phyloP scores from a whole-genome alignment of 495 filamentous ascomycete genomes.

The Baudoinia panamericana region DNA sequence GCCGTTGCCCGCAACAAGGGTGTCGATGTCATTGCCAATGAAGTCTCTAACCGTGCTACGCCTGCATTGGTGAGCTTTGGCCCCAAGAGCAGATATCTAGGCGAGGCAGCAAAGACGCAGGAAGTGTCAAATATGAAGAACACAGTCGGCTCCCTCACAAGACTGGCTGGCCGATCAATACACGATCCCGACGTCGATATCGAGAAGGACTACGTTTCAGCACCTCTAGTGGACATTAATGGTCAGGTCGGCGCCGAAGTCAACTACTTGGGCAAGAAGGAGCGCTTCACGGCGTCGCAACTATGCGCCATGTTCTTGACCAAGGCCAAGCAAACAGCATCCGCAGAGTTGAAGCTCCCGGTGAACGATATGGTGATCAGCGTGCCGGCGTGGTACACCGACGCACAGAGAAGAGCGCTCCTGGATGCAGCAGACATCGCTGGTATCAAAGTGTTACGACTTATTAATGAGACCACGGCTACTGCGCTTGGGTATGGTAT shows the following conservation, averaged over 20 bases:
- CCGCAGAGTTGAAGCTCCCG: conserved; percentile 76
- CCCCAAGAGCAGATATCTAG: conserved; percentile 81
- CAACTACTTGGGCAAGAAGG: conserved; percentile 84
- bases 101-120: conserved; percentile 93
- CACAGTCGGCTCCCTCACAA: conserved; percentile 84
- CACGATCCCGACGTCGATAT: conserved; percentile 83
- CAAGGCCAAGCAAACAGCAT: conserved; percentile 81
- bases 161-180: conserved; percentile 71
- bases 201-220: conserved; percentile 86
- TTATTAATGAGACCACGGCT: conserved; percentile 98
- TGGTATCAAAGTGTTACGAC: conserved; percentile 77
- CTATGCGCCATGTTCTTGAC: conserved; percentile 87
- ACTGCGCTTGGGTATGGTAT: conserved; percentile 95
- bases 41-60: conserved; percentile 96
- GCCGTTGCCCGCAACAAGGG: conserved; percentile 90
- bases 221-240: conserved; percentile 72
- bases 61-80: conserved; percentile 96
- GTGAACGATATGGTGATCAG: conserved; percentile 93
- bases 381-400: conserved; percentile 94
- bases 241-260: conserved; percentile 94
- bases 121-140: conserved; percentile 99
- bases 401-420: conserved; percentile 75
- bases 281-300: conserved; percentile 83
- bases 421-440: conserved; percentile 92
- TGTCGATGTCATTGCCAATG: conserved; percentile 99